phyloP scores from a whole-genome alignment of 371 early-diverging fungal species.

The Rhizomucor pusillus region DNA sequence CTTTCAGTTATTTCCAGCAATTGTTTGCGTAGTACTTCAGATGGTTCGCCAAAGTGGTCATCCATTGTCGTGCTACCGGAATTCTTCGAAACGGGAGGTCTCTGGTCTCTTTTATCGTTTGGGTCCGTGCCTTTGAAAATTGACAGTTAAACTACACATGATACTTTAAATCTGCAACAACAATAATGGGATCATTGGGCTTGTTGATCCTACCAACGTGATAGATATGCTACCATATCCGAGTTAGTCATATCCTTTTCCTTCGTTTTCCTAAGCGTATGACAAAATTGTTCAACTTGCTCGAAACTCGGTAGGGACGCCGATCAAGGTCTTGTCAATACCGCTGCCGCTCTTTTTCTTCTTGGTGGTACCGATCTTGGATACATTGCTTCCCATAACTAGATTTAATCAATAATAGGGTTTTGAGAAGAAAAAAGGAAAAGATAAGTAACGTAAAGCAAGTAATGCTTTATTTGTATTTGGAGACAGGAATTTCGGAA shows the following conservation, averaged over 20 bases:
- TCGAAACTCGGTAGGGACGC: slow-evolving; percentile 33
- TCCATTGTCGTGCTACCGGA: too few relatives aligned
- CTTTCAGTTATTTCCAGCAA: background rate
- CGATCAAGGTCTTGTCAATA: slow-evolving; percentile 29
- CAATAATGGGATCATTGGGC: background rate
- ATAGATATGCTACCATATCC: slow-evolving; percentile 21
- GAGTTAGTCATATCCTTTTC: background rate
- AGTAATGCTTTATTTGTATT: background rate
- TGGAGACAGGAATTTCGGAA: slow-evolving; percentile 3
- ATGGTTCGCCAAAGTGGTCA: background rate
- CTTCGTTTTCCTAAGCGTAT: slow-evolving; percentile 1
- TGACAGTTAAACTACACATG: too few relatives aligned
- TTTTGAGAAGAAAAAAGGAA: slow-evolving; percentile 5
- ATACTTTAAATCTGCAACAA: background rate
- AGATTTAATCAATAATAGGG: slow-evolving; percentile 1
- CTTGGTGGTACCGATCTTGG: slow-evolving; percentile 24
- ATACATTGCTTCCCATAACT: slow-evolving; percentile 28
- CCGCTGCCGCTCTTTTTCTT: slow-evolving; percentile 7
- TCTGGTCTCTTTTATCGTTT: background rate
- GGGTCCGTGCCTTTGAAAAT: too few relatives aligned
- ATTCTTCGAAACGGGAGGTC: too few relatives aligned
- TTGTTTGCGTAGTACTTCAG: background rate
- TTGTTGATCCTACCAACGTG: slow-evolving; percentile 30
- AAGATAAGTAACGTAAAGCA: slow-evolving; percentile 1
- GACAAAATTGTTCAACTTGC: slow-evolving; percentile 9